phyloP scores from a whole-genome alignment of 2,329 filamentous ascomycete genomes.

The Talaromyces sp. region DNA sequence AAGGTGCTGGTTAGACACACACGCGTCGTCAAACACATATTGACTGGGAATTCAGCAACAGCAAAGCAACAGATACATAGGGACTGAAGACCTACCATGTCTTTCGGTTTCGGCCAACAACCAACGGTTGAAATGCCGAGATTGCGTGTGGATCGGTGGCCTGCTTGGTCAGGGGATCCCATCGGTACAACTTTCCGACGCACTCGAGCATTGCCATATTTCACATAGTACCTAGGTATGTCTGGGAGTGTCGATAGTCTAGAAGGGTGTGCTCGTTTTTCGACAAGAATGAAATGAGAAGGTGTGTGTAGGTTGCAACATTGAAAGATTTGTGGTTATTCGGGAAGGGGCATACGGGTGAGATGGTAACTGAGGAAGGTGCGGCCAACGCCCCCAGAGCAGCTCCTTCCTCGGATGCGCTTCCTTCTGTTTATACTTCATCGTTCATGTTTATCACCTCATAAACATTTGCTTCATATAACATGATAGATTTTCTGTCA shows the following conservation, averaged over 20 bases:
- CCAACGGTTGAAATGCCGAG: constrained; percentile 34
- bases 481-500: neutral
- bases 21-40: constrained; percentile 34
- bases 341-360: neutral
- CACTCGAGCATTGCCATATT: constrained; percentile 4
- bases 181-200: constrained; percentile 28
- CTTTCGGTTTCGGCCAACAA: constrained; percentile 36
- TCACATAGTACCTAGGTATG: no score
- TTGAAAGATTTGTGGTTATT: neutral
- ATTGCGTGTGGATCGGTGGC: constrained; percentile 25
- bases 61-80: neutral
- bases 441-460: neutral
- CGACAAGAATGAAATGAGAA: neutral
- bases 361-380: neutral
- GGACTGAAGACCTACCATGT: constrained; percentile 30
- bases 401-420: neutral
- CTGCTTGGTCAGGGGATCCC: constrained; percentile 25
- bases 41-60: constrained; percentile 28
- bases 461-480: neutral
- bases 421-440: neutral
- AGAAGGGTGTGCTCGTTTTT: neutral
- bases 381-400: neutral
- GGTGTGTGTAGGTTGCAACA: neutral
- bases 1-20: constrained; percentile 44
- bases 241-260: no score